A percentile compares a stretch with the other conserved stretches of the same genome.
These are phyloP conservation scores for Phialemonium atrogriseum DNA, from an alignment of 2,329 filamentous ascomycete species.

Conservation along the genomic window DNA sequence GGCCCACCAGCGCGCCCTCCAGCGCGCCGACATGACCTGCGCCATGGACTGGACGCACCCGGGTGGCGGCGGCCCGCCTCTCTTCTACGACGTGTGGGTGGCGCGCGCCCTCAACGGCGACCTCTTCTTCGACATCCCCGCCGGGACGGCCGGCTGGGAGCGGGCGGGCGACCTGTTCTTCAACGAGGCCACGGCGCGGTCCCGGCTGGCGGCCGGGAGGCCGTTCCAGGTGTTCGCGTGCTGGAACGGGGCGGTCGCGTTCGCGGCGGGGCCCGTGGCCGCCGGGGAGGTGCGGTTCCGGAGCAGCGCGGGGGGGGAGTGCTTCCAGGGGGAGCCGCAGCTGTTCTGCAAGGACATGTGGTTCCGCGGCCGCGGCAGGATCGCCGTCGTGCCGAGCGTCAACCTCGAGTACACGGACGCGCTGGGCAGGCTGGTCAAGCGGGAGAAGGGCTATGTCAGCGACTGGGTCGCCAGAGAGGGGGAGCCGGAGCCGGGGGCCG, in stretches of 20 bases:
- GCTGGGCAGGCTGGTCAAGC: conserved; percentile 35
- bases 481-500: conserved; percentile 12
- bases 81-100: conserved; percentile 46
- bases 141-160: conserved; percentile 33
- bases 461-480: conserved; percentile 23
- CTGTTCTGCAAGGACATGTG: conserved; percentile 34
- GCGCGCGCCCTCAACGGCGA: conserved; percentile 39
- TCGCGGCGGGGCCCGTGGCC: conserved; percentile 3
- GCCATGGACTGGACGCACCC: conserved; percentile 44
- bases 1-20: conserved; percentile 31
- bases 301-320: conserved; percentile 19
- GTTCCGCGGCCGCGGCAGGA: conserved; percentile 22
- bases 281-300: conserved; percentile 1
- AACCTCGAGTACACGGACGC: conserved; percentile 32
- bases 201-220: conserved; percentile 20
- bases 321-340: conserved; percentile 30
- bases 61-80: conserved; percentile 26
- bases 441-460: conserved; percentile 38
- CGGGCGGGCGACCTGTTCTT: conserved; percentile 37
- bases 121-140: conserved; percentile 40
- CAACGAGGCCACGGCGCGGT: conserved; percentile 27
- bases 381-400: conserved; percentile 32
- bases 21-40: conserved; percentile 37
- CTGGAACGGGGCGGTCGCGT: conserved; percentile 39
- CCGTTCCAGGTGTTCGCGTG: conserved; percentile 49